Evolutionary conservation across 2,329 filamentous ascomycete species (phyloP), one percentile per base, ranked within the genome.

Genomic region (Aspergillus ustus): DNA sequence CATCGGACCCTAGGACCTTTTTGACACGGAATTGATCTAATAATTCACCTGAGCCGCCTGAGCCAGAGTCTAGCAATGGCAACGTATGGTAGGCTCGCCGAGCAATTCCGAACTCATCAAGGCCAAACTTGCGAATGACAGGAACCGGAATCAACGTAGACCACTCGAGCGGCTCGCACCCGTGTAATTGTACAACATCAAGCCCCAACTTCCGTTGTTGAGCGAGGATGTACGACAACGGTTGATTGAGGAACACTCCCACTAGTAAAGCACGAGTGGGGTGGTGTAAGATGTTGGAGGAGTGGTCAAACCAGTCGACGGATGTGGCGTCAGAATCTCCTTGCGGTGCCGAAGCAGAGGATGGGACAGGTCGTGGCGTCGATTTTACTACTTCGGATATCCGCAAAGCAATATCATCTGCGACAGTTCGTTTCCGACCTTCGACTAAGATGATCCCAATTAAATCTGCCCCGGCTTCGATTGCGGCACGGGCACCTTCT

Each of bases 231-330:
- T 97, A 92, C 40, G 87, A 85, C 9, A 99, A 82, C 0, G 94
- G 87, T 73, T 98, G 94, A 75, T 97, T 91, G 70, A 91, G 90
- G 81, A 99, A 99, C 2, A 99, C 94, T 60, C 95, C 95, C 5
- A 97, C 95, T 0, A 99, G 84, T 2, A 95, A 84, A 0, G 94
- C 89, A 9, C 91, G 86, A 73, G 74, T 82, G 73, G 73, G 84
- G 77, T 82, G 77, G 7, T 78, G 78, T 22, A 88, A 72, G 9
- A 81, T 73, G 31, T 73, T 71, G 13, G 80, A 72, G 2, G 82
- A 81, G 68, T 88, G 80, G 11, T 85, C 84, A 74, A 96, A 98
- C 78, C 89, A 97, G 73, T 93, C 91, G 61, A 73, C 63, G 9
- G 76, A 70, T 49, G 70, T 66, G 7, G 67, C 59, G 19, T 65